Percentiles rank a stretch among this genome's conserved stretches.
Evolutionary conservation across 83 land plant species (phyloP).

Genomic region (Picea engelmannii): DNA sequence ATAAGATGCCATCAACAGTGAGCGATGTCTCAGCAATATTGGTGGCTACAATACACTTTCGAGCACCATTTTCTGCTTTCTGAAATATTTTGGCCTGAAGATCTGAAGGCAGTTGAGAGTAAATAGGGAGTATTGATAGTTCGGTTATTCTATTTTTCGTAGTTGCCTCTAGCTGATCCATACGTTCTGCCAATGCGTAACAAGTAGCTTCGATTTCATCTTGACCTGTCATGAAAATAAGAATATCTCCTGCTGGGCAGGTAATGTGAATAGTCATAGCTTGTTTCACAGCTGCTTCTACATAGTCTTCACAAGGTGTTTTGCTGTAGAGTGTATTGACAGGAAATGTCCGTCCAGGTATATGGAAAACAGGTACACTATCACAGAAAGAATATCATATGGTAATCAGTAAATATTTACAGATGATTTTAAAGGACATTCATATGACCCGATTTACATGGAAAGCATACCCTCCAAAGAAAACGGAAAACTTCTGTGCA

Average conservation of each 20-base stretch:
- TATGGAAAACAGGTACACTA: conserved; percentile 80
- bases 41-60: conserved; percentile 91
- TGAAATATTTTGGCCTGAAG: conserved; percentile 86
- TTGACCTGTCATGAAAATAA: conserved; percentile 81
- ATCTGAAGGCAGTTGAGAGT: conserved; percentile 97
- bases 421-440: background rate
- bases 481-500: conserved; percentile 95
- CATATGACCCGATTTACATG: background rate
- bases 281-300: conserved; percentile 79
- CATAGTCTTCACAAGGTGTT: conserved; percentile 83
- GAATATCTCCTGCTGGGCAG: conserved; percentile 73
- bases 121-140: conserved; percentile 86
- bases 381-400: conserved; percentile 21
- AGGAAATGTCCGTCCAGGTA: conserved; percentile 78
- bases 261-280: conserved; percentile 80
- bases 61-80: conserved; percentile 91
- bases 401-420: conserved; percentile 1
- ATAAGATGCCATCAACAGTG: conserved; percentile 93
- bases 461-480: conserved; percentile 85
- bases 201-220: conserved; percentile 77
- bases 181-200: conserved; percentile 69
- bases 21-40: conserved; percentile 98
- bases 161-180: conserved; percentile 67
- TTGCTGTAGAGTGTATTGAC: conserved; percentile 65
- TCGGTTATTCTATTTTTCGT: conserved; percentile 65